Evolutionary conservation across 2,329 filamentous ascomycete genomes (phyloP), one percentile per base, ranked within the genome.

Genomic region (Colletotrichum echinochloae): DNA sequence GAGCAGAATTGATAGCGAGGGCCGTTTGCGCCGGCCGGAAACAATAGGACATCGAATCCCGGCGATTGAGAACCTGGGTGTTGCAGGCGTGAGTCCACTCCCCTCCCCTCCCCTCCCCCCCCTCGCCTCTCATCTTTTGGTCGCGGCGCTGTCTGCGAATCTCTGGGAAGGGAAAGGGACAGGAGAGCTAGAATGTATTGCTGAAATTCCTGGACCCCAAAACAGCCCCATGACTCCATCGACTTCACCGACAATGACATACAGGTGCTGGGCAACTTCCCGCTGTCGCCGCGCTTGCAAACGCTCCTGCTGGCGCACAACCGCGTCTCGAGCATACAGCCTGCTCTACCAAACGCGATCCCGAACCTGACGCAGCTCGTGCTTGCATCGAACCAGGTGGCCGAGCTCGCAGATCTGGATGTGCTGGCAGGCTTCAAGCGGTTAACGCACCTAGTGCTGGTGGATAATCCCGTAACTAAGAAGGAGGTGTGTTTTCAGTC

Each of bases 171-270:
- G 8, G 14, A 20, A 28, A 35, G 37, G 11, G n/a, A 12, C 12
- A 37, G 20, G 37, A 26, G 28, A 23, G n/a, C 8, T 5, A 16
- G 41, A 33, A 55, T 9, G 2, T 39, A 35, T 62, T 11, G 48
- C 71, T 75, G 64, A 70, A 57, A 23, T 6, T 28, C 39, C 20
- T 2, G 41, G 1, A 41, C 30, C 44, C 44, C n/a, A 44, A 20
- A 11, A 20, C 77, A 97, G 94, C 94, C 95, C 77, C 94, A 97
- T 88, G 96, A 98, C 85, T 91, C 94, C 74, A 97, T 99, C 86
- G 96, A 99, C 84, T 91, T 99, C 78, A 98, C 96, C 82, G 96
- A 99, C 86, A 99, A 99, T 82, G 95, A 98, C 82, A 95, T 99
- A 78, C 90, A 93, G 76, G 86, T 92, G 60, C 89, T 99, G 73